Base-by-base conservation (phyloP, 1,284 basidiomycete genomes). In the Rhizoctonia solani region DNA sequence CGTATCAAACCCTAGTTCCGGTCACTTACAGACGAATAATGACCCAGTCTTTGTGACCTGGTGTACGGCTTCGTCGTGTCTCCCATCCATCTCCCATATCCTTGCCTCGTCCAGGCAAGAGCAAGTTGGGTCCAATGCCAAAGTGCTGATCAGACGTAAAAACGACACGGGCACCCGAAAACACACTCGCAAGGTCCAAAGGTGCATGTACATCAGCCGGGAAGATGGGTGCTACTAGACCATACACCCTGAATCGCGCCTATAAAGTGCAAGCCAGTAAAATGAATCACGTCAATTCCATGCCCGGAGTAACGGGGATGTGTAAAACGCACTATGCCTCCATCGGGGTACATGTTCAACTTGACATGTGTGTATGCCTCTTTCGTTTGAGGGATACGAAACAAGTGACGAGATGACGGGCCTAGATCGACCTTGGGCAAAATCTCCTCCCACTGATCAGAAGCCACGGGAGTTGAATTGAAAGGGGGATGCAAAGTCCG, bases 61-160 rank as follows among this genome's bases (percentile, higher is more conserved):
- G 81, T 47, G 81, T 80, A 56, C 96, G 83, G 72, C 90, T 95
- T 66, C 97, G 85, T 75, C 92, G 93, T 1, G 96, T 98, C 79
- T 99, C 96, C 97, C 96, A 99, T 4, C 97, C 96, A 75, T 98
- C 95, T 16, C 94, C 89, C 95, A 99, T 99, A 74, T 97, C 91
- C 74, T 88, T 88, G 9, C 81, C 91, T 76, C 96, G 80, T 34
- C 96, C 96, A 1, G 95, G 95, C 41, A 98, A 80, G 66, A 98
- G 87, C 69, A 99, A 80, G 77, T 99, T 98, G 6, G 88, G 84
- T 1, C 95, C 95, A 2, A 90, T 85, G 23, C 95, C 95, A 74
- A 94, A 99, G 79, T 99, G 96, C 74, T 98, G 93, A 78, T 99
- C 94, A 34, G 89, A 92, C 6, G 85, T 86, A 70, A 81, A 86